These are phyloP conservation scores for Phytophthora pseudosyringae DNA, from an alignment of 352 stramenopile species.

Conservation along the genomic window DNA sequence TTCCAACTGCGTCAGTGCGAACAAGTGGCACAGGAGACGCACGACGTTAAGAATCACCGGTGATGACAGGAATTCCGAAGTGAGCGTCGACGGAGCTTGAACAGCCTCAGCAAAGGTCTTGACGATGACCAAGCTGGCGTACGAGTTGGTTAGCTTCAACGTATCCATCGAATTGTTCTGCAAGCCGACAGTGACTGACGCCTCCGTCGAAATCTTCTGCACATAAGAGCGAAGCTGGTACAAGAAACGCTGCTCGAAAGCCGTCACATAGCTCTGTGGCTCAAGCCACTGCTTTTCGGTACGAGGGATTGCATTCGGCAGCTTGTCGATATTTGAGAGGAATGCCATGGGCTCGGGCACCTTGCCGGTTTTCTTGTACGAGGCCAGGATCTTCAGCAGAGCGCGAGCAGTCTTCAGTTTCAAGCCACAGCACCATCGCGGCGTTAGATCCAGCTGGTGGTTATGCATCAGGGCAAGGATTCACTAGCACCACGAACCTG, in stretches of 20 bases:
- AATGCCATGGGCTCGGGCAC: constrained; percentile 25
- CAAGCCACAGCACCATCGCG: neutral
- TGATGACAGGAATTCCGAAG: constrained; percentile 35
- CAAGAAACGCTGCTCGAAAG: constrained; percentile 66
- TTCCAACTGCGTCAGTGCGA: constrained; percentile 80
- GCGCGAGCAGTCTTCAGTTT: constrained; percentile 36
- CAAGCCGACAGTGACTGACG: constrained; percentile 42
- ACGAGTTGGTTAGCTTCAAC: constrained; percentile 63
- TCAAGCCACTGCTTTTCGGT: constrained; percentile 49
- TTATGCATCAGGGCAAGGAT: neutral
- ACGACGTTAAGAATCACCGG: constrained; percentile 41
- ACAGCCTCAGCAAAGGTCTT: constrained; percentile 57
- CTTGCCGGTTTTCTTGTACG: constrained; percentile 33
- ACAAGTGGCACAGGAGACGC: constrained; percentile 64
- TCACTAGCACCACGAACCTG: constrained; percentile 49
- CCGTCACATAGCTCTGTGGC: constrained; percentile 48
- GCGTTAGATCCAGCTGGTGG: neutral
- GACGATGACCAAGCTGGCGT: constrained; percentile 58
- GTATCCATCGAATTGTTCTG: constrained; percentile 66
- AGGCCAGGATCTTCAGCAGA: constrained; percentile 53
- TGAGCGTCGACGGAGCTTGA: constrained; percentile 38
- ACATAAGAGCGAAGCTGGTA: constrained; percentile 52
- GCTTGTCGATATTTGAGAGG: constrained; percentile 50
- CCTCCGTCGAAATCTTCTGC: constrained; percentile 38
- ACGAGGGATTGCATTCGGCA: constrained; percentile 28